Base-by-base conservation (phyloP, 345 rosid genomes). In the Aquilaria yunnanensis region DNA sequence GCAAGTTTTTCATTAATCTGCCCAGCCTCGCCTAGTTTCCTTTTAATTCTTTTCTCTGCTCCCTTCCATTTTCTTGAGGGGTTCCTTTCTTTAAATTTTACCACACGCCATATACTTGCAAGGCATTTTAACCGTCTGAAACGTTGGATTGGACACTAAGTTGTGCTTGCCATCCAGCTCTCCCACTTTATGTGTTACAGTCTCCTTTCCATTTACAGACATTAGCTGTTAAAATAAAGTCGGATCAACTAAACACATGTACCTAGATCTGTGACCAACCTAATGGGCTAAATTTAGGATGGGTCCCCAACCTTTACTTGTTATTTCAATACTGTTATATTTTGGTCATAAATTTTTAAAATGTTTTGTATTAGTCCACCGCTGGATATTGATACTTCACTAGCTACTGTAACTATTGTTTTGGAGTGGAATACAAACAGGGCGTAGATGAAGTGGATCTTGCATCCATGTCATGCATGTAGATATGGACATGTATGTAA, bases 161-260 rank as follows among this genome's bases (percentile, higher is more conserved):
- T 23, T 23, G 23, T 23, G 23, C 23, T 23, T 75, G 72, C 32
- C 37, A 55, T 73, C 73, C 77, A 73, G 75, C 72, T 61, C 57
- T 58, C 1, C 62, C 47, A 67, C 61, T 62, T 51, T 41, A 57
- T 61, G 2, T 13, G 48, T 58, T 16, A 41, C 12, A 37, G 43
- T 47, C 9, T 34, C 45, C 48, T 43, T 45, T 49, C 60, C 64
- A 52, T 54, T 54, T 58, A 52, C 60, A 30, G 32, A 46, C 32
- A 49, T 51, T 30, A 5, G 32, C 14, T 23, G 9, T 50, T 55
- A 31, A 13, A 55, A 55, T 37, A 37, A 37, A 37, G 43, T 37
- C 43, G 4, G 43, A 37, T 37, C 43, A 37, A 7, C 43, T 37
- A 37, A 37, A 37, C 43, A 37, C 7, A 3, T 37, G 43, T 37